phyloP scores from a whole-genome alignment of 306 rosid species.

The Styphnolobium japonicum region DNA sequence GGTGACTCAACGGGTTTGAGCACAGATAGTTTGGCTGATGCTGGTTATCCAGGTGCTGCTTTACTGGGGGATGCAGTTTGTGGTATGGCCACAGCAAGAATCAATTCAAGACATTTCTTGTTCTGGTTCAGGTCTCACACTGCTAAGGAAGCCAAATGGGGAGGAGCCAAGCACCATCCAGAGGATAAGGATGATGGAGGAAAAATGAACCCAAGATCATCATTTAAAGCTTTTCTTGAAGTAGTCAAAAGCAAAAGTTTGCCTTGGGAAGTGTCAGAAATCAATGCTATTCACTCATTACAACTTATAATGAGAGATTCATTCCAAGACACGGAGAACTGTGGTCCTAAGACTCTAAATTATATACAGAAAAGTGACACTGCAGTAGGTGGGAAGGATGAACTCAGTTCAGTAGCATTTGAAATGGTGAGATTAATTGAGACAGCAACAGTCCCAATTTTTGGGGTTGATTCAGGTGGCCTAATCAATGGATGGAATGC shows the following conservation, averaged over 20 bases:
- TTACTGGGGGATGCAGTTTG: slow-evolving; percentile 68
- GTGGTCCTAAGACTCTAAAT: slow-evolving; percentile 32
- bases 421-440: slow-evolving; percentile 91
- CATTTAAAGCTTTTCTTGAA: slow-evolving; percentile 77
- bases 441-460: slow-evolving; percentile 81
- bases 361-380: slow-evolving; percentile 25
- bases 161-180: slow-evolving; percentile 88
- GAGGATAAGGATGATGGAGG: slow-evolving; percentile 63
- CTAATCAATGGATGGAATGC: slow-evolving; percentile 82
- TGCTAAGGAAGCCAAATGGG: slow-evolving; percentile 77
- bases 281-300: slow-evolving; percentile 75
- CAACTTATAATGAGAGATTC: slow-evolving; percentile 79
- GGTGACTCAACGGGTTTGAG: slow-evolving; percentile 77
- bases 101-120: slow-evolving; percentile 60
- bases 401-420: slow-evolving; percentile 68
- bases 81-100: slow-evolving; percentile 73
- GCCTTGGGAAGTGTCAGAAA: slow-evolving; percentile 82
- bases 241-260: slow-evolving; percentile 66
- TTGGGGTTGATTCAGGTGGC: slow-evolving; percentile 70
- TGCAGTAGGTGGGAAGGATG: slow-evolving; percentile 40
- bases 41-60: slow-evolving; percentile 79
- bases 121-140: slow-evolving; percentile 86
- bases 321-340: slow-evolving; percentile 35
- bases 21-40: slow-evolving; percentile 74
- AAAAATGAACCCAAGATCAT: slow-evolving; percentile 77